Evolutionary conservation across 495 filamentous ascomycete genomes (phyloP).

Genomic region (Cercophora scortea): DNA sequence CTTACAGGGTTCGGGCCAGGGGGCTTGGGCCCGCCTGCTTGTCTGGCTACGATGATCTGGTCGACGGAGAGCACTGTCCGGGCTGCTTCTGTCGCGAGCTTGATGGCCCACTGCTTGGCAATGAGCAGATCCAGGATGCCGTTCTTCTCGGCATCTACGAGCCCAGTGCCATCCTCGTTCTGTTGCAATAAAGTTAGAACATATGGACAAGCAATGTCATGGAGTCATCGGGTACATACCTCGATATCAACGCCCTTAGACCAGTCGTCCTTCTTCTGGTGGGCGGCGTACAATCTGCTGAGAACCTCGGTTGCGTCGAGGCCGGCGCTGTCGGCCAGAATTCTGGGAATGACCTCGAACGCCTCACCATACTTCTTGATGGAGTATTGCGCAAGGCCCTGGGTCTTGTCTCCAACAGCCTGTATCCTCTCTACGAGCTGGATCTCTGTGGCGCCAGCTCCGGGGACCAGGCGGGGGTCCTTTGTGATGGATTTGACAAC

Average conservation of each 20-base stretch:
- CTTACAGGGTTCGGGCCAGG: constrained; percentile 74
- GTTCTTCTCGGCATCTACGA: constrained; percentile 78
- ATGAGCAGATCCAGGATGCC: constrained; percentile 89
- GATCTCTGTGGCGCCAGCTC: constrained; percentile 92
- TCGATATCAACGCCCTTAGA: constrained; percentile 90
- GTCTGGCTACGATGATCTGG: constrained; percentile 97
- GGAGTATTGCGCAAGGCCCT: constrained; percentile 85
- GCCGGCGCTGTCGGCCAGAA: constrained; percentile 87
- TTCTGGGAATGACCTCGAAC: constrained; percentile 93
- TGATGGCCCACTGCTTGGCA: constrained; percentile 92
- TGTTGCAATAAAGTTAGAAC: constrained; percentile 20
- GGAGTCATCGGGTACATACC: constrained; percentile 25
- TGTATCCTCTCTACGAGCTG: constrained; percentile 89
- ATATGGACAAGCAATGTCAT: background rate
- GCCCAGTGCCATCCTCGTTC: constrained; percentile 70
- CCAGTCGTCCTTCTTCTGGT: constrained; percentile 82
- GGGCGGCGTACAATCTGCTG: constrained; percentile 83
- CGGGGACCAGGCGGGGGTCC: constrained; percentile 83
- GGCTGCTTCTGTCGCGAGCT: constrained; percentile 88
- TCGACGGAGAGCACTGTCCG: constrained; percentile 94
- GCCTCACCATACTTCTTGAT: constrained; percentile 97
- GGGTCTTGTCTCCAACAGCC: constrained; percentile 81
- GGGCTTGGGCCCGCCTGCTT: constrained; percentile 95
- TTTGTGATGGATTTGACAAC: constrained; percentile 97
- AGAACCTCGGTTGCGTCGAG: constrained; percentile 94